phyloP scores from a whole-genome alignment of 163 green algal genomes.

The Chlamydomonas reinhardtii region DNA sequence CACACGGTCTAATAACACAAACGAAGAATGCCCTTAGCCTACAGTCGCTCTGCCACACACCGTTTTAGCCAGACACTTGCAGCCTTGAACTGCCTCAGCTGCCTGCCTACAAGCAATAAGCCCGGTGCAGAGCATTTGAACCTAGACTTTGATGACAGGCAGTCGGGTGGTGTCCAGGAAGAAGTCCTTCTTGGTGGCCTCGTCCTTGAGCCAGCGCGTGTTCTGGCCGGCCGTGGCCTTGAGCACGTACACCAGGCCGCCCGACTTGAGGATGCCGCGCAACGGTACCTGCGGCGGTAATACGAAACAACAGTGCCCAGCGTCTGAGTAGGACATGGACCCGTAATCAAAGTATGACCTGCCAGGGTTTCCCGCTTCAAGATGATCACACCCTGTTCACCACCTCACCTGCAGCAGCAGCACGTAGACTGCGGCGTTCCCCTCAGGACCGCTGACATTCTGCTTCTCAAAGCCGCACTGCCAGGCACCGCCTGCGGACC shows the following conservation, averaged over 20 bases:
- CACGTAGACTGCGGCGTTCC: constrained; percentile 37
- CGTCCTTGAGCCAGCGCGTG: constrained; percentile 57
- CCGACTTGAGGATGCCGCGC: constrained; percentile 53
- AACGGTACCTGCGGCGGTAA: constrained; percentile 54
- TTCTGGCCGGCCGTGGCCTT: constrained; percentile 56
- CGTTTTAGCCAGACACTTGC: too few species aligned
- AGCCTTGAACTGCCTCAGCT: too few species aligned
- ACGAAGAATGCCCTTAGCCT: too few species aligned
- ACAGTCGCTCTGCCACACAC: too few species aligned
- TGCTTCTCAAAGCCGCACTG: constrained; percentile 62
- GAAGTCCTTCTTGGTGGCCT: constrained; percentile 58
- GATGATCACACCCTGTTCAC: too few species aligned
- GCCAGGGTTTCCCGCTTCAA: too few species aligned
- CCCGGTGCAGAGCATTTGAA: too few species aligned
- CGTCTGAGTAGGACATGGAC: too few species aligned
- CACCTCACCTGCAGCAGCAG: constrained; percentile 49
- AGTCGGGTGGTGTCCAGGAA: constrained; percentile 53
- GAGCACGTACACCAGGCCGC: constrained; percentile 62
- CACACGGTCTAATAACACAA: too few species aligned
- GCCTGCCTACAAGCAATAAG: too few species aligned
- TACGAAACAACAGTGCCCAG: too few species aligned
- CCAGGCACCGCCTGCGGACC: constrained; percentile 48
- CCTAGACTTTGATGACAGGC: constrained; percentile 53
- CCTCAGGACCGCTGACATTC: constrained; percentile 12
- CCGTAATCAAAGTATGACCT: too few species aligned